Percentiles rank a stretch among this genome's conserved stretches.
These are phyloP conservation scores for Colletotrichum trifolii DNA, from an alignment of 2,329 filamentous ascomycete genomes.

Conservation along the genomic window DNA sequence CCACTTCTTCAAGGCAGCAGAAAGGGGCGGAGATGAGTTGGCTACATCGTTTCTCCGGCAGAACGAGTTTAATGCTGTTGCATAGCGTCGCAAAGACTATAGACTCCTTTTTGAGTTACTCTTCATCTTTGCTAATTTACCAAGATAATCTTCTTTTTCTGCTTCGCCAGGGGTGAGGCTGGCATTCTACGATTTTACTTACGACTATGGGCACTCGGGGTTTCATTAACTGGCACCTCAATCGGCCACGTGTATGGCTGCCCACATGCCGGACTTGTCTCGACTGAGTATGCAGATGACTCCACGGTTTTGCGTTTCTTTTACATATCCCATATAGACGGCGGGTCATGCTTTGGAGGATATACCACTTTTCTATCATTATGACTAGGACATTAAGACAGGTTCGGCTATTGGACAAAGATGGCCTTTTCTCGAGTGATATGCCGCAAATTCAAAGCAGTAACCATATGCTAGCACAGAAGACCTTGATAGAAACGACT, in stretches of 20 bases:
- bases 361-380: conserved; percentile 37
- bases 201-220: neutral
- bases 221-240: neutral
- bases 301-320: too few species aligned
- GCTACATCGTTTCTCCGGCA: conserved; percentile 86
- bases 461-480: neutral
- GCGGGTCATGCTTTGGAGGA: conserved; percentile 28
- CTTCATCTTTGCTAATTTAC: conserved; percentile 1
- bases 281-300: neutral
- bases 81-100: conserved; percentile 9
- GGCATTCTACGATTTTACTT: neutral
- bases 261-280: too few species aligned
- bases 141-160: neutral
- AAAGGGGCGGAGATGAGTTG: conserved; percentile 85
- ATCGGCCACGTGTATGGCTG: too few species aligned
- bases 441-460: neutral
- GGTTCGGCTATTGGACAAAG: conserved; percentile 9
- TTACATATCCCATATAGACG: conserved; percentile 9
- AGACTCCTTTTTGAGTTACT: conserved; percentile 6
- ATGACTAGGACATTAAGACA: conserved; percentile 28
- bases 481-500: too few species aligned
- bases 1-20: conserved; percentile 96
- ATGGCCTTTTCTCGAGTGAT: neutral
- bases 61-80: conserved; percentile 50
- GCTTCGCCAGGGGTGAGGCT: conserved; percentile 11